Conservation (phyloP, 306 rosid species). For the Senna siamea region DNA sequence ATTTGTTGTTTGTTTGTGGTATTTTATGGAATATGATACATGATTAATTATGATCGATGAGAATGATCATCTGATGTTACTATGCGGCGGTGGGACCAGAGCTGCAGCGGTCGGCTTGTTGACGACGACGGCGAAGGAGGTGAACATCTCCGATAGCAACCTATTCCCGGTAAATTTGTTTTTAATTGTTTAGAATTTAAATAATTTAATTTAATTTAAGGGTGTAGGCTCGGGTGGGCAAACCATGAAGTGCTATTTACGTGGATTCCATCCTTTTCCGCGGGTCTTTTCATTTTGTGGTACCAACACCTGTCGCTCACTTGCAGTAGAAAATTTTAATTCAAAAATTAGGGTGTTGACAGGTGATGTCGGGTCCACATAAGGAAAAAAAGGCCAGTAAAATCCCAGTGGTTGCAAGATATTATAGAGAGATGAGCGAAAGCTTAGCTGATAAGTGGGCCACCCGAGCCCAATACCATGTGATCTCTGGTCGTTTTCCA, state of each 20-base stretch:
- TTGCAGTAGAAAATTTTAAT: not conserved
- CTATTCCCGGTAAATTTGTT: slow-evolving; percentile 43
- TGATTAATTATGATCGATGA: not conserved
- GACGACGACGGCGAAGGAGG: slow-evolving; percentile 34
- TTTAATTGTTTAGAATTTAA: too few species aligned
- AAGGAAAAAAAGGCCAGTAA: not conserved
- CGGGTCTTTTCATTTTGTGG: too few species aligned
- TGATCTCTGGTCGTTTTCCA: not conserved
- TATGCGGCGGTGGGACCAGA: slow-evolving; percentile 45
- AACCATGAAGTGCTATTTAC: too few species aligned
- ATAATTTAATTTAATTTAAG: too few species aligned
- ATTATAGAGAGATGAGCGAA: not conserved
- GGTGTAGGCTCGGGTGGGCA: too few species aligned
- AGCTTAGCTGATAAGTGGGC: slow-evolving; percentile 27
- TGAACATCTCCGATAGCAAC: slow-evolving; percentile 48
- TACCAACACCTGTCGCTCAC: too few species aligned
- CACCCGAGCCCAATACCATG: slow-evolving; percentile 3
- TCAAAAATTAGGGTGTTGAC: not conserved
- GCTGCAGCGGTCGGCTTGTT: slow-evolving; percentile 37
- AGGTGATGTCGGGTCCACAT: not conserved
- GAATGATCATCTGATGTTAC: not conserved
- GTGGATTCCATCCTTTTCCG: too few species aligned
- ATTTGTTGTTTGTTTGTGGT: not conserved
- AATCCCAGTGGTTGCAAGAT: not conserved
- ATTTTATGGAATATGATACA: not conserved